Conservation (phyloP, 495 filamentous ascomycete genomes). For the Neohortaea acidophila region DNA sequence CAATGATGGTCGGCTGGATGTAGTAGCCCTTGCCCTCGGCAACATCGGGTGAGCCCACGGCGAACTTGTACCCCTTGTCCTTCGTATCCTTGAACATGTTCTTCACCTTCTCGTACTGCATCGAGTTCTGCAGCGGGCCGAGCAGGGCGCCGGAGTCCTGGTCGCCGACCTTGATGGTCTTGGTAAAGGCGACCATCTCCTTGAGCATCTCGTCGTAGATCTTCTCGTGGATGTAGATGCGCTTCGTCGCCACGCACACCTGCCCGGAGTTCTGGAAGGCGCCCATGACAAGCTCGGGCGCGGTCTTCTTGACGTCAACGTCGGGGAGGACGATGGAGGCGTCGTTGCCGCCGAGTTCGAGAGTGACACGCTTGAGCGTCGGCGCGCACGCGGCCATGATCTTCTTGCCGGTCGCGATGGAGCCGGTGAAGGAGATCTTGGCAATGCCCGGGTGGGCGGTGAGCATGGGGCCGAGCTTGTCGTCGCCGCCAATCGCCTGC, state of each 20-base stretch:
- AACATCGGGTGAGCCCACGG: slow-evolving; percentile 28
- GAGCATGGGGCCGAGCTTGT: slow-evolving; percentile 21
- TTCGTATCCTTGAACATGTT: slow-evolving; percentile 30
- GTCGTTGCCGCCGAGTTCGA: slow-evolving; percentile 55
- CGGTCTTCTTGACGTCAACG: slow-evolving; percentile 45
- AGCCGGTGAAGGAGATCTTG: slow-evolving; percentile 26
- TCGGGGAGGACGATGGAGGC: slow-evolving; percentile 49
- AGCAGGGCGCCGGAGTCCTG: slow-evolving; percentile 24
- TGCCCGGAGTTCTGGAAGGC: slow-evolving; percentile 49
- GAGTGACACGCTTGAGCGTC: slow-evolving; percentile 30
- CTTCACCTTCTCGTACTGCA: slow-evolving; percentile 34
- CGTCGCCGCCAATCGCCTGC: slow-evolving; percentile 45
- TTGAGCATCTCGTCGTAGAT: slow-evolving; percentile 49
- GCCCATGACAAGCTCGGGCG: slow-evolving; percentile 39
- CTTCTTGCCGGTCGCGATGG: slow-evolving; percentile 24
- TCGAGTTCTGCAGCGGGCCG: slow-evolving; percentile 40
- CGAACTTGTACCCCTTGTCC: slow-evolving; percentile 29
- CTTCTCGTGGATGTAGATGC: slow-evolving; percentile 52
- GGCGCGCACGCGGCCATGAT: slow-evolving; percentile 21
- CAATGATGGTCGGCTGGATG: slow-evolving; percentile 42
- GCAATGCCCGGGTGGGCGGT: slow-evolving; percentile 19
- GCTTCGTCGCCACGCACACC: slow-evolving; percentile 47
- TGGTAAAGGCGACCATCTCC: slow-evolving; percentile 39
- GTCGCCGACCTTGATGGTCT: slow-evolving; percentile 29
- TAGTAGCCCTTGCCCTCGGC: slow-evolving; percentile 33